phyloP scores from a whole-genome alignment of 2,329 filamentous ascomycete species.

The Dactylellina sp. region DNA sequence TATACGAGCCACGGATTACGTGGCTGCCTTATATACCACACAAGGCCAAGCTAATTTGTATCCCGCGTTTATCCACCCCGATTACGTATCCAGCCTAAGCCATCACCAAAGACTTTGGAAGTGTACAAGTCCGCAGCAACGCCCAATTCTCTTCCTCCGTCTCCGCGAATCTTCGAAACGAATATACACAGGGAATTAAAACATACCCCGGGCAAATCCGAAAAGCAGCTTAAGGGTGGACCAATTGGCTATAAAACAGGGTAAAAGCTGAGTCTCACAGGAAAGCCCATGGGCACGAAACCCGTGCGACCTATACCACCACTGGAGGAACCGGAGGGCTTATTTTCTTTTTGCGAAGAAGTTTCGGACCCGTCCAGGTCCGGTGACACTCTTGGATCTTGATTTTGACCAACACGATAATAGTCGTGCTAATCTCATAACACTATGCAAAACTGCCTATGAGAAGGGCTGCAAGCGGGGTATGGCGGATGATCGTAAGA shows the following conservation, averaged over 20 bases:
- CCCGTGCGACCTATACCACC: not conserved
- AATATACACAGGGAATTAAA: conserved; percentile 17
- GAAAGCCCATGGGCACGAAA: conserved; percentile 2
- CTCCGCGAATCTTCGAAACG: conserved; percentile 17
- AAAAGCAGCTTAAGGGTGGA: conserved; percentile 32
- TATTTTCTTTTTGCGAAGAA: conserved; percentile 39
- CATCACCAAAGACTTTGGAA: conserved; percentile 28
- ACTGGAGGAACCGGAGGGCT: conserved; percentile 17
- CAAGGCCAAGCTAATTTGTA: not conserved
- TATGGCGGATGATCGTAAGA: conserved; percentile 35
- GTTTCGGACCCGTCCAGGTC: not conserved
- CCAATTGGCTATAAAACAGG: not conserved
- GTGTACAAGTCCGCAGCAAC: not conserved
- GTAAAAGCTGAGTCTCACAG: conserved; percentile 5
- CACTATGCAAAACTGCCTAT: conserved; percentile 46
- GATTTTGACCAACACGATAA: conserved; percentile 32
- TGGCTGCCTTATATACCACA: too few species aligned
- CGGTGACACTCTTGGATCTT: conserved; percentile 7
- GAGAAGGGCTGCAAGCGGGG: conserved; percentile 42
- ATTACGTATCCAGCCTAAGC: conserved; percentile 28
- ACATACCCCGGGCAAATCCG: conserved; percentile 20
- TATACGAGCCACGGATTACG: too few species aligned
- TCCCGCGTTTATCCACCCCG: not conserved
- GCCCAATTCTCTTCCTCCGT: not conserved
- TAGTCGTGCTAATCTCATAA: conserved; percentile 34